These are phyloP conservation scores for Pseudocercospora cruenta DNA, from an alignment of 2,329 filamentous ascomycete genomes.

Conservation along the genomic window DNA sequence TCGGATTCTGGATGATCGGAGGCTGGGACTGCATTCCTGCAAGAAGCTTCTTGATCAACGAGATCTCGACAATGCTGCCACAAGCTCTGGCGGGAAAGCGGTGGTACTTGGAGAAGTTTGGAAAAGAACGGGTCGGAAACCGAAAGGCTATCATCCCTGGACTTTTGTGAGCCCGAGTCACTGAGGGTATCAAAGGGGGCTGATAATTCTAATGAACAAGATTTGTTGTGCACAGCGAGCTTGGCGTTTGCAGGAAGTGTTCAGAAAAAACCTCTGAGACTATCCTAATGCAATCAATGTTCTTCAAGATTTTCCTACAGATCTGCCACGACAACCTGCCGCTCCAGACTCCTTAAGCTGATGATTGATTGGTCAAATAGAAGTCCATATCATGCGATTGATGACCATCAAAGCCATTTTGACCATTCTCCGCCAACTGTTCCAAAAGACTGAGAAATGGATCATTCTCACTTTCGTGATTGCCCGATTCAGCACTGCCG, in stretches of 20 bases:
- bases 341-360: not conserved
- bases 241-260: not conserved
- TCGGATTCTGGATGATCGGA: slow-evolving; percentile 79
- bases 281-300: not conserved
- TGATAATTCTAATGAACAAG: slow-evolving; percentile 16
- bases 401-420: slow-evolving; percentile 62
- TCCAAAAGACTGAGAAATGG: slow-evolving; percentile 79
- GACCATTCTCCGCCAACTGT: slow-evolving; percentile 81
- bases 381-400: slow-evolving; percentile 71
- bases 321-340: not conserved
- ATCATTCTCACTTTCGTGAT: slow-evolving; percentile 67
- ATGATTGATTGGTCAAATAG: slow-evolving; percentile 56
- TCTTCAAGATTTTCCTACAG: not conserved
- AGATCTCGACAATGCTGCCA: slow-evolving; percentile 87
- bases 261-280: not conserved
- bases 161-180: slow-evolving; percentile 46
- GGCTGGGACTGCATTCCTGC: slow-evolving; percentile 71
- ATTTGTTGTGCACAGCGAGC: not conserved
- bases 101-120: slow-evolving; percentile 91
- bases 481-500: slow-evolving; percentile 42
- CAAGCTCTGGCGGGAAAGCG: slow-evolving; percentile 76
- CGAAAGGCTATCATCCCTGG: slow-evolving; percentile 74
- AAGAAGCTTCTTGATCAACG: slow-evolving; percentile 80
- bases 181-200: slow-evolving; percentile 16
- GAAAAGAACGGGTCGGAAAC: slow-evolving; percentile 74